phyloP scores from a whole-genome alignment of 345 rosid species.

The Dimocarpus longan region DNA sequence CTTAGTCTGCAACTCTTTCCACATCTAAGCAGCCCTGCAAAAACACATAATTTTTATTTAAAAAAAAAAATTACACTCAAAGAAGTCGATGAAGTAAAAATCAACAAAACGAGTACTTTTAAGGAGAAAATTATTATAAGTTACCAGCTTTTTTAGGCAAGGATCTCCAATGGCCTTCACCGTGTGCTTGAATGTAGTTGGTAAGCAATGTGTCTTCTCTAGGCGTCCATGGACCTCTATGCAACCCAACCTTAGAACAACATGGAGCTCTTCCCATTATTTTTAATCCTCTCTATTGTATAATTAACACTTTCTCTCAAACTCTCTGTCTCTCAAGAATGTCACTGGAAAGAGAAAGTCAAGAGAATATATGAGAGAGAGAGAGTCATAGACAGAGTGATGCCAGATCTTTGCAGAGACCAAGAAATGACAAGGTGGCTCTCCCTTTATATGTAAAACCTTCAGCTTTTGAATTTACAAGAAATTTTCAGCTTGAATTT shows the following conservation, averaged over 20 bases:
- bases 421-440: not conserved
- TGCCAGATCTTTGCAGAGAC: not conserved
- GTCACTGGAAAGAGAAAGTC: not conserved
- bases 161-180: constrained; percentile 68
- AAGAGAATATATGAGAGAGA: not conserved
- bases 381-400: not conserved
- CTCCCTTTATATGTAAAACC: not conserved
- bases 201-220: constrained; percentile 60
- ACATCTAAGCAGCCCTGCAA: constrained; percentile 56
- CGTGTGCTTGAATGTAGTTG: constrained; percentile 52
- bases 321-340: constrained; percentile 8
- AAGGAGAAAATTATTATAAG: not conserved
- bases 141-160: constrained; percentile 66
- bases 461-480: not conserved
- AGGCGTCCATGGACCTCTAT: constrained; percentile 65
- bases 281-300: constrained; percentile 16
- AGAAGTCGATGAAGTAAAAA: too few relatives aligned
- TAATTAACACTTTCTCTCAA: not conserved
- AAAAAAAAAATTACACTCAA: too few relatives aligned
- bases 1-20: constrained; percentile 72
- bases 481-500: not conserved
- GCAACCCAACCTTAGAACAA: constrained; percentile 65
- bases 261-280: constrained; percentile 65
- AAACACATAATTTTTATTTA: too few relatives aligned
- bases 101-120: too few relatives aligned